Conservation (phyloP, 1,284 basidiomycete genomes). For the Cryptococcus sp. region DNA sequence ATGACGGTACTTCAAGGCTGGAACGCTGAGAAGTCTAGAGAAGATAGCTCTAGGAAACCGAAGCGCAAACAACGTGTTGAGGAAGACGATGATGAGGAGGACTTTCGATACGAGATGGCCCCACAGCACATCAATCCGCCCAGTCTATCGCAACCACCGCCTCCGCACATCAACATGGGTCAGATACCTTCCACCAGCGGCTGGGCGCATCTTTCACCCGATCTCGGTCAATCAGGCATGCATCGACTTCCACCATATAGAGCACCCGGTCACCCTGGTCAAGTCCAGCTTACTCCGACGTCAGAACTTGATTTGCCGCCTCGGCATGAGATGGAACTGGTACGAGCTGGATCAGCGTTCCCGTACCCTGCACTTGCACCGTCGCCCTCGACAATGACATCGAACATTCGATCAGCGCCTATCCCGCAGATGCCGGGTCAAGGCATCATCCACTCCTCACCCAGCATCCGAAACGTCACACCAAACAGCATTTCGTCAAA, state of each 20-base stretch:
- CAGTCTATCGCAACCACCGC: too few relatives aligned
- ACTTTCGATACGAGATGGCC: too few relatives aligned
- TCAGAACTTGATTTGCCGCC: slow-evolving; percentile 6
- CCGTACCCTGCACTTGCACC: neutral
- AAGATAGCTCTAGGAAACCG: neutral
- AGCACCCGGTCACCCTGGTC: neutral
- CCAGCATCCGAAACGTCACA: neutral
- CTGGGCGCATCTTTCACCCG: neutral
- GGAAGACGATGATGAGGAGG: too few relatives aligned
- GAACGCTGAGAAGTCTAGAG: slow-evolving; percentile 21
- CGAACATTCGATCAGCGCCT: neutral
- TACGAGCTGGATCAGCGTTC: too few relatives aligned
- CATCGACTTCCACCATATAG: slow-evolving; percentile 4
- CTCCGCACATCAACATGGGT: too few relatives aligned
- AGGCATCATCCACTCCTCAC: neutral
- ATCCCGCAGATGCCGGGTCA: neutral
- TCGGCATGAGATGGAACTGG: neutral
- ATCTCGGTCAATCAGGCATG: slow-evolving; percentile 2
- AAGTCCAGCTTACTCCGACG: slow-evolving; percentile 7
- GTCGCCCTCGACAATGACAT: neutral
- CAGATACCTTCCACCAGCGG: too few relatives aligned
- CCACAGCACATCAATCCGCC: too few relatives aligned
- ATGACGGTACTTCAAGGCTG: slow-evolving; percentile 23
- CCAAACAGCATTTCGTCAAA: neutral
- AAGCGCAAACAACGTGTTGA: too few relatives aligned